Evolutionary conservation across 352 stramenopile genomes (phyloP), one percentile per base, ranked within the genome.

Genomic region (Phytopythium montanum): DNA sequence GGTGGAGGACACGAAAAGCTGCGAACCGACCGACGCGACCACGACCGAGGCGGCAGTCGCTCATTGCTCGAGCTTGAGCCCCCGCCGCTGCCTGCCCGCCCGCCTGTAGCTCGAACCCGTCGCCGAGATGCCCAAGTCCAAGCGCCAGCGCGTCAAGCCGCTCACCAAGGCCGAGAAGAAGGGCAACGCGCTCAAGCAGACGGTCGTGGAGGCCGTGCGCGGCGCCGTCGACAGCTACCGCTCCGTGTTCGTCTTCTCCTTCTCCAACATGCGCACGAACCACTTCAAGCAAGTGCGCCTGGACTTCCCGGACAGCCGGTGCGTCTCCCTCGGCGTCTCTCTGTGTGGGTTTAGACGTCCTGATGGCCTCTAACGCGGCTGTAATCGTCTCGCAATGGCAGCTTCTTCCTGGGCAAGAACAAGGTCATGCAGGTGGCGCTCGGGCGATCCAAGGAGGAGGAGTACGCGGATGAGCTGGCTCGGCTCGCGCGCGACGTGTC

Each of bases 331-430:
- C 34, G 52, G 50, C 56, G 29, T 56, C 19, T 54, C 4, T 52
- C 0, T 44, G 10, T 50, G 5, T 44, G 5, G 21, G 58, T 48
- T 14, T 46, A 51, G 16, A 41, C 70, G 2, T 45, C 48, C 33
- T 38, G 9, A 14, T n/a, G 5, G 8, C 3, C 33, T 38, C 33
- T 38, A 38, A 38, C 33, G 33, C 33, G 33, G 6, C 10, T n/a
- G n/a, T n/a, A n/a, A n/a, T n/a, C 33, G 33, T 12, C 33, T 38
- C 33, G 33, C 33, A n/a, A n/a, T n/a, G n/a, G 69, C 54, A 93
- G 92, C 56, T 98, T 99, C 73, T 98, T 99, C 68, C 69, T 99
- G 54, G 97, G 97, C 65, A 99, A 99, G 78, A 99, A 99, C 81
- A 99, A 99, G 79, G 83, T 99, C 41, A 94, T 99, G 75, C 97